Evolutionary conservation across 331 rosid species (phyloP).

Genomic region (Malus hybrid): DNA sequence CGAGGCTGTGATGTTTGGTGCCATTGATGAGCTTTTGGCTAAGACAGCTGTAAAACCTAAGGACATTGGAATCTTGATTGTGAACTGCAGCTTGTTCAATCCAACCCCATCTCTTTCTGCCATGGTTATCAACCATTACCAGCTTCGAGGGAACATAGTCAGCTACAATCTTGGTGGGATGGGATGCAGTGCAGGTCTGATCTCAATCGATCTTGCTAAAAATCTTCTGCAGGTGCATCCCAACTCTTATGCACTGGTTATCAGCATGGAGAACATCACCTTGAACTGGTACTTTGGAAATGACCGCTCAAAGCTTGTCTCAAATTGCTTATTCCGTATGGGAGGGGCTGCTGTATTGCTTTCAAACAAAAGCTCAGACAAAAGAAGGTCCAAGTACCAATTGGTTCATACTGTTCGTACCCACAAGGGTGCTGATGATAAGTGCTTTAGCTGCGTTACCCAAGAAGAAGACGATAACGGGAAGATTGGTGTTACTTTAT

Average conservation of each 20-base stretch:
- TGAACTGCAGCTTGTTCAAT: constrained; percentile 86
- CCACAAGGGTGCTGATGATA: constrained; percentile 85
- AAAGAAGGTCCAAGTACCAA: constrained; percentile 73
- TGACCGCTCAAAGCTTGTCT: constrained; percentile 87
- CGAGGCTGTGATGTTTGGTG: constrained; percentile 82
- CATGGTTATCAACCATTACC: constrained; percentile 82
- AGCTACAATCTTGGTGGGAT: constrained; percentile 89
- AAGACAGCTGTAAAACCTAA: constrained; percentile 78
- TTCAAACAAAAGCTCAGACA: constrained; percentile 70
- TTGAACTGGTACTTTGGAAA: constrained; percentile 95
- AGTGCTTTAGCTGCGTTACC: constrained; percentile 80
- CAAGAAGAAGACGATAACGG: constrained; percentile 86
- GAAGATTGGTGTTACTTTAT: constrained; percentile 75
- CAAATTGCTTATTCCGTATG: constrained; percentile 85
- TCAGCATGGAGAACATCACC: constrained; percentile 97
- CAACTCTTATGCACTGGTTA: constrained; percentile 72
- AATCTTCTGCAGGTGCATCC: constrained; percentile 89
- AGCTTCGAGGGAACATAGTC: constrained; percentile 75
- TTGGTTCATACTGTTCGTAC: constrained; percentile 77
- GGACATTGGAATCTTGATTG: constrained; percentile 83
- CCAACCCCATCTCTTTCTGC: constrained; percentile 97
- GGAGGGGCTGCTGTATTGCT: constrained; percentile 92
- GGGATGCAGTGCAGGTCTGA: constrained; percentile 97
- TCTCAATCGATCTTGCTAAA: constrained; percentile 85
- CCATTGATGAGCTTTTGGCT: constrained; percentile 66